Evolutionary conservation across 805 yeast genomes (phyloP).

Genomic region (Kluyveromyces siamensis): DNA sequence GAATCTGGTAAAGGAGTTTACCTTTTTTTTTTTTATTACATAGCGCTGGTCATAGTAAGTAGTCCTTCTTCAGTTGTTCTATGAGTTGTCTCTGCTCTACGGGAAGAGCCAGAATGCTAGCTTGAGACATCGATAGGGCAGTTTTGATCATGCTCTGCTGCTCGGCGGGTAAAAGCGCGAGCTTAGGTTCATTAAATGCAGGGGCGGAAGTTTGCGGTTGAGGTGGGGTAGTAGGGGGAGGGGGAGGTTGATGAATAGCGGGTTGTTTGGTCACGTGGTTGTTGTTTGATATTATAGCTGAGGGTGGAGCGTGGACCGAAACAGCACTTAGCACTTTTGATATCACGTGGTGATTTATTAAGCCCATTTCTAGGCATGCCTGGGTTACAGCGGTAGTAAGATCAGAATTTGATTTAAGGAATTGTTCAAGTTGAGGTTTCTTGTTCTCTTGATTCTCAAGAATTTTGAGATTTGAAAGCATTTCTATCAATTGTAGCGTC

Average conservation of each 20-base stretch:
- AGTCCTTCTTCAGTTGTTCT: conserved; percentile 44
- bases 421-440: conserved; percentile 43
- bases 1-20: background rate
- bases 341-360: conserved; percentile 62
- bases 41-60: conserved; percentile 23
- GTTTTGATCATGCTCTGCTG: conserved; percentile 49
- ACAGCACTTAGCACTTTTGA: conserved; percentile 35
- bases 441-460: conserved; percentile 39
- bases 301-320: conserved; percentile 2
- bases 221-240: conserved; percentile 7
- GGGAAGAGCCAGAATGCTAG: conserved; percentile 35
- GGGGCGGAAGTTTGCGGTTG: conserved; percentile 32
- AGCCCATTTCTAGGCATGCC: conserved; percentile 67
- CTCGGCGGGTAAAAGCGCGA: conserved; percentile 42
- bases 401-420: conserved; percentile 42
- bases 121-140: conserved; percentile 37
- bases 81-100: conserved; percentile 44
- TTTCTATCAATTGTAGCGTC: conserved; percentile 62
- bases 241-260: conserved; percentile 9
- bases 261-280: conserved; percentile 5
- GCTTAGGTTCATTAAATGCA: conserved; percentile 37
- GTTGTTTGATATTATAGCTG: conserved; percentile 7
- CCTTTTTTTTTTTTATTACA: background rate
- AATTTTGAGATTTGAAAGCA: conserved; percentile 56
- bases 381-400: conserved; percentile 64